These are phyloP conservation scores for Musa beccarii DNA, from an alignment of 176 grass and related monocot species.

Conservation along the genomic window DNA sequence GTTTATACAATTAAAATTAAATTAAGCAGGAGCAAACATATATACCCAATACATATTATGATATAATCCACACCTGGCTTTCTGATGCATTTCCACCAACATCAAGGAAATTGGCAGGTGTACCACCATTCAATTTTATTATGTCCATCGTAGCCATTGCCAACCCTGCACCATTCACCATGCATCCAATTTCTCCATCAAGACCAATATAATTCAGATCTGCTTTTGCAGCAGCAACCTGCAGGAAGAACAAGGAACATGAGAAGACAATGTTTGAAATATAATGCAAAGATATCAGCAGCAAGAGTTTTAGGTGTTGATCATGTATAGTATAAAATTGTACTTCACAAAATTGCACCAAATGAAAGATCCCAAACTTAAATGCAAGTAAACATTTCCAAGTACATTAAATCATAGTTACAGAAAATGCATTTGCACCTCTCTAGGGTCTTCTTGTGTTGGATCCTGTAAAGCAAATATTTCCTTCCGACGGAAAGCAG, in stretches of 20 bases:
- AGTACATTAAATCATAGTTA: not conserved
- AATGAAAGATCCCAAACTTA: too few species aligned
- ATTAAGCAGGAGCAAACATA: too few species aligned
- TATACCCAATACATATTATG: too few species aligned
- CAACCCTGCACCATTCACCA: conserved; percentile 98
- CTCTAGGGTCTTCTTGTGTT: conserved; percentile 94
- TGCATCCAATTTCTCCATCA: conserved; percentile 99
- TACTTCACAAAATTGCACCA: too few species aligned
- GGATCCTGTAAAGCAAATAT: conserved; percentile 83
- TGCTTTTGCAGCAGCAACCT: conserved; percentile 33
- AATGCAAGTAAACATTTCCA: too few species aligned
- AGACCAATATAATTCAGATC: conserved; percentile 92
- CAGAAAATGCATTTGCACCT: conserved; percentile 28
- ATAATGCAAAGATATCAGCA: too few species aligned
- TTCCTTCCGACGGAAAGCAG: conserved; percentile 82
- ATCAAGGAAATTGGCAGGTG: conserved; percentile 99
- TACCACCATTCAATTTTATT: conserved; percentile 96
- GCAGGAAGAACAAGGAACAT: conserved; percentile 15
- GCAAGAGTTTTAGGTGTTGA: too few species aligned
- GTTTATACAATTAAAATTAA: too few species aligned
- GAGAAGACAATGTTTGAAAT: too few species aligned
- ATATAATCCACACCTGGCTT: conserved; percentile 52
- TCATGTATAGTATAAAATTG: too few species aligned
- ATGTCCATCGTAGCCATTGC: conserved; percentile 99
- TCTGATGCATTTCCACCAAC: conserved; percentile 97